phyloP scores from a whole-genome alignment of 2,329 filamentous ascomycete genomes.

The Sclerotinia nivalis region DNA sequence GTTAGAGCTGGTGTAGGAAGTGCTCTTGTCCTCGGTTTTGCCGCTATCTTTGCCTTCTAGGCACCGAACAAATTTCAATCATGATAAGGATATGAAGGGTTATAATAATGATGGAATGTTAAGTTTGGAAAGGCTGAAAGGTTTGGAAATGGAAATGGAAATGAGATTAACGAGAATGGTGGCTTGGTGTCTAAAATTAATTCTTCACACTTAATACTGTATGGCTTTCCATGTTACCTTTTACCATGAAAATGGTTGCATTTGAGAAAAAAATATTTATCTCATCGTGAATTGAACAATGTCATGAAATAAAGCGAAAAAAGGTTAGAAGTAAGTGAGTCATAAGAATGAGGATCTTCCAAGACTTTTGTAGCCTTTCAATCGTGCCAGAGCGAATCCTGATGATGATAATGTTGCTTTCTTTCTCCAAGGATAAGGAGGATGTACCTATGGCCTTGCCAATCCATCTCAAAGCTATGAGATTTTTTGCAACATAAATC shows the following conservation, averaged over 20 bases:
- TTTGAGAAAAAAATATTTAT: neutral
- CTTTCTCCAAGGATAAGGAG: neutral
- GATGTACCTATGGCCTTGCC: neutral
- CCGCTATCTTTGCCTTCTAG: conserved; percentile 1
- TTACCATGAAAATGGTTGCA: neutral
- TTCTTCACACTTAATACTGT: conserved; percentile 3
- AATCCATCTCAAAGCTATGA: neutral
- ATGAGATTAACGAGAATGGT: neutral
- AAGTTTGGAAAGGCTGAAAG: neutral
- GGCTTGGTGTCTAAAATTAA: conserved; percentile 9
- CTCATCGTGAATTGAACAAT: neutral
- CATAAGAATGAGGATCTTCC: neutral
- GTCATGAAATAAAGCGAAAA: neutral
- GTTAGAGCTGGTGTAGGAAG: conserved; percentile 10
- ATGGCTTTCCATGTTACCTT: conserved; percentile 6
- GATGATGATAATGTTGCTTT: neutral
- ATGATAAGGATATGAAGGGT: conserved; percentile 1
- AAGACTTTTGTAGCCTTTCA: neutral
- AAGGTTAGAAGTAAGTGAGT: neutral
- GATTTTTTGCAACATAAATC: neutral
- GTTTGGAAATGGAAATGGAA: neutral
- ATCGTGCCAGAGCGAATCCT: neutral
- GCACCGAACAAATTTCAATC: neutral
- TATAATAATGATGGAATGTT: conserved; percentile 12
- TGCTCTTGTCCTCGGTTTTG: conserved; percentile 4